These are phyloP conservation scores for Dipteronia dyeriana DNA, from an alignment of 345 rosid species.

Conservation along the genomic window DNA sequence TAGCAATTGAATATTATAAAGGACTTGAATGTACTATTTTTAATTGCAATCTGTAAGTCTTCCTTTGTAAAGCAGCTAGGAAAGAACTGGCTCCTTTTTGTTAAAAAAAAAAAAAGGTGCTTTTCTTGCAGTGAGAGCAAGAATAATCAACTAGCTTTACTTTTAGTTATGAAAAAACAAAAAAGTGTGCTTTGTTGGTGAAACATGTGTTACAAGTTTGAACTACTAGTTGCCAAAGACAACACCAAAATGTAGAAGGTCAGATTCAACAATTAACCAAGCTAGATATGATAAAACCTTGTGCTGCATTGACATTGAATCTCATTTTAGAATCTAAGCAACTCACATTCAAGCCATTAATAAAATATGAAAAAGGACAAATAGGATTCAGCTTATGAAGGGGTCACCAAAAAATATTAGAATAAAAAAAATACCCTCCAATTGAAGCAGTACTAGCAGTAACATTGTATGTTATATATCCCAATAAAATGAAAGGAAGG, in stretches of 20 bases:
- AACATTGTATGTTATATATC: no score
- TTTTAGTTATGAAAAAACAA: slow-evolving; percentile 6
- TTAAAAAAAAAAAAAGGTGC: background rate
- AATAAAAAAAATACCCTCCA: no score
- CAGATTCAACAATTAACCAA: background rate
- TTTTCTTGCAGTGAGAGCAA: slow-evolving; percentile 35
- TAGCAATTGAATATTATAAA: no score
- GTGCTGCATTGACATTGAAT: background rate
- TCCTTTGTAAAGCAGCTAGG: slow-evolving; percentile 14
- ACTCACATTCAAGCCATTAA: background rate
- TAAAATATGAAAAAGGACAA: no score
- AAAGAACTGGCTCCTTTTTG: background rate
- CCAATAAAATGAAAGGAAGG: background rate
- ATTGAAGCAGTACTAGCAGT: background rate
- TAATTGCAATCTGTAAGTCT: slow-evolving; percentile 7
- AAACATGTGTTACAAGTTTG: slow-evolving; percentile 16
- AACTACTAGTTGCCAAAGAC: background rate
- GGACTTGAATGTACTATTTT: no score
- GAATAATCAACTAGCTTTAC: slow-evolving; percentile 22
- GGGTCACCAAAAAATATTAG: no score
- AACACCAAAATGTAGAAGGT: background rate
- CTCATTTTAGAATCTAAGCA: background rate
- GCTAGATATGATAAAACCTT: background rate
- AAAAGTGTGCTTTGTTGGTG: background rate
- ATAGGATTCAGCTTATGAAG: no score